phyloP scores from a whole-genome alignment of 257 asterid species.

The Plectranthus barbatus region DNA sequence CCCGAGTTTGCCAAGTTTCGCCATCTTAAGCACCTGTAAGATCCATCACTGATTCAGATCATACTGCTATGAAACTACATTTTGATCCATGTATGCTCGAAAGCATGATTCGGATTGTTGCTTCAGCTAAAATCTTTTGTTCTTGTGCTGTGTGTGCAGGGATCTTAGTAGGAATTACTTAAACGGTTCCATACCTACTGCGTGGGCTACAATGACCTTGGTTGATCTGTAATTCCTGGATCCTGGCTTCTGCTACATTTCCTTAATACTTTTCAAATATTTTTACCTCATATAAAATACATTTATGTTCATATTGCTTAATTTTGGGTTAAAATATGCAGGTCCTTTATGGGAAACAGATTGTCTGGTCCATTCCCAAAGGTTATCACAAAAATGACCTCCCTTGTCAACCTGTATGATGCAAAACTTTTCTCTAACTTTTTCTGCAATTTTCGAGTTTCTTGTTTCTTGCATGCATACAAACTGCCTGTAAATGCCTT shows the following conservation, averaged over 20 bases:
- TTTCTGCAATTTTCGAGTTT: neutral
- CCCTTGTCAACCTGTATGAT: conserved; percentile 71
- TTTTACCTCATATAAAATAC: neutral
- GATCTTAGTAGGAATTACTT: conserved; percentile 84
- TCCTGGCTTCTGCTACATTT: conserved; percentile 1
- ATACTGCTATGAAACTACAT: conserved; percentile 1
- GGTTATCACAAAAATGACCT: conserved; percentile 47
- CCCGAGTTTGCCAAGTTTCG: conserved; percentile 64
- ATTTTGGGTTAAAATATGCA: conserved; percentile 30
- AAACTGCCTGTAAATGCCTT: too few species aligned
- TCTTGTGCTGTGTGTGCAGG: conserved; percentile 41
- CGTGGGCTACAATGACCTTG: conserved; percentile 70
- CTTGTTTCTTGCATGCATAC: neutral
- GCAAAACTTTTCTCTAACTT: neutral
- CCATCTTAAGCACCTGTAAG: conserved; percentile 71
- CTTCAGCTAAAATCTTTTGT: neutral
- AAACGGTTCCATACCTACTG: conserved; percentile 60
- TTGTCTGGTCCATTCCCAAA: conserved; percentile 84
- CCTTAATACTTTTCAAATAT: neutral
- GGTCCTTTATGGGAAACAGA: conserved; percentile 89
- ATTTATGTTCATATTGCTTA: neutral
- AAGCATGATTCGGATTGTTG: neutral
- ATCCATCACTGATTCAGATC: neutral
- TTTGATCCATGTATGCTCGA: neutral
- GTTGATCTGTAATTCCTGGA: conserved; percentile 45